Conservation (phyloP, 305 asterid species). For the Fraxinus baroniana region DNA sequence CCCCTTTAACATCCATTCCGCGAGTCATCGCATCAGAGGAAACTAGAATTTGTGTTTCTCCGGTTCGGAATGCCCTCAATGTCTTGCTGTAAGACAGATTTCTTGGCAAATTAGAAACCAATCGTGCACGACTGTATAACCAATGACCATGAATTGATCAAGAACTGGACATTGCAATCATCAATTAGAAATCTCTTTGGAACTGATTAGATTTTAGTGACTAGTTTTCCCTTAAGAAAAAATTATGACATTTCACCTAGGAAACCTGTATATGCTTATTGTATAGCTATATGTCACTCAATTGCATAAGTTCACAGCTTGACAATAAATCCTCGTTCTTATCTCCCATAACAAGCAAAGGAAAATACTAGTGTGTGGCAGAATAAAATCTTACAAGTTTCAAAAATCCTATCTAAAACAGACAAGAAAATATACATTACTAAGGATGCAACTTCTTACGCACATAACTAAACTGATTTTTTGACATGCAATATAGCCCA, state of each 20-base stretch:
- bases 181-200: background rate
- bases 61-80: constrained; percentile 66
- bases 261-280: background rate
- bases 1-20: constrained; percentile 95
- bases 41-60: constrained; percentile 66
- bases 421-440: background rate
- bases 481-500: background rate
- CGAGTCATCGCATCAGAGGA: constrained; percentile 91
- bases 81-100: constrained; percentile 56
- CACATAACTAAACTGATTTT: background rate
- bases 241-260: background rate
- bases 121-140: background rate
- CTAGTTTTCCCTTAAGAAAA: background rate
- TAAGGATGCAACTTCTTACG: background rate
- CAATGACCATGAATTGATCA: background rate
- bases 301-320: background rate
- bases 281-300: background rate
- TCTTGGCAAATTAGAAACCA: constrained; percentile 11
- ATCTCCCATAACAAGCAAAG: background rate
- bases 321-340: background rate
- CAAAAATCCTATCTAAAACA: background rate
- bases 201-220: background rate
- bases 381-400: background rate
- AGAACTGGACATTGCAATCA: background rate
- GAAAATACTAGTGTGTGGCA: background rate